Conservation (phyloP, 768 basidiomycete genomes). For the Boletus fagicola region DNA sequence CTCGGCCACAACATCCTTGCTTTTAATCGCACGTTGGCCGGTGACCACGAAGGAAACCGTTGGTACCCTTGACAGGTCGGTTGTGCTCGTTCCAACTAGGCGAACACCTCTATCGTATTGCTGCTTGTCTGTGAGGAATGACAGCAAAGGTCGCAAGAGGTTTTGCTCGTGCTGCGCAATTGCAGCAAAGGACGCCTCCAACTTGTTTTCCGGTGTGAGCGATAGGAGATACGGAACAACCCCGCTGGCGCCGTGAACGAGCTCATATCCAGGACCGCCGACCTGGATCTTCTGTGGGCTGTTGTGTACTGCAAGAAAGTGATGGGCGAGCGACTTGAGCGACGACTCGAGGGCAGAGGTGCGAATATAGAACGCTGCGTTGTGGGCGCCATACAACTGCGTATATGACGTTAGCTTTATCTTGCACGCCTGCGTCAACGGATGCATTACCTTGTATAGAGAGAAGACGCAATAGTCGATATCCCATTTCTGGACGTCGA, state of each 20-base stretch:
- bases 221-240: conserved; percentile 63
- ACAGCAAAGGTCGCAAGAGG: conserved; percentile 53
- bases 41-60: conserved; percentile 72
- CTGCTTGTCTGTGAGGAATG: conserved; percentile 49
- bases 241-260: conserved; percentile 57
- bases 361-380: conserved; percentile 64
- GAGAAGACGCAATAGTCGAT: conserved; percentile 72
- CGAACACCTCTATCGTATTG: conserved; percentile 59
- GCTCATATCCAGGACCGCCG: conserved; percentile 75
- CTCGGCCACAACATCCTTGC: conserved; percentile 64
- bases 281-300: conserved; percentile 64
- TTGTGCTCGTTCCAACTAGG: conserved; percentile 59
- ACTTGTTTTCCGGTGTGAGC: conserved; percentile 47
- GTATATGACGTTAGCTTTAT: neutral
- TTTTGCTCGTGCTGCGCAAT: conserved; percentile 62
- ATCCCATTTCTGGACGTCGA: conserved; percentile 77
- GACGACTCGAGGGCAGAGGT: conserved; percentile 46
- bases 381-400: conserved; percentile 75
- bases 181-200: conserved; percentile 52
- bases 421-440: neutral
- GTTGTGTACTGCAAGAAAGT: conserved; percentile 55
- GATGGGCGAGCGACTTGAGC: conserved; percentile 60
- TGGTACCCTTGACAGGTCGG: conserved; percentile 49
- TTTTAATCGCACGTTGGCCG: conserved; percentile 53
- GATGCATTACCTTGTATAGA: conserved; percentile 62